Conservation (phyloP, 1,139 yeast genomes). For the Yamadazyma pseudoaaseri region DNA sequence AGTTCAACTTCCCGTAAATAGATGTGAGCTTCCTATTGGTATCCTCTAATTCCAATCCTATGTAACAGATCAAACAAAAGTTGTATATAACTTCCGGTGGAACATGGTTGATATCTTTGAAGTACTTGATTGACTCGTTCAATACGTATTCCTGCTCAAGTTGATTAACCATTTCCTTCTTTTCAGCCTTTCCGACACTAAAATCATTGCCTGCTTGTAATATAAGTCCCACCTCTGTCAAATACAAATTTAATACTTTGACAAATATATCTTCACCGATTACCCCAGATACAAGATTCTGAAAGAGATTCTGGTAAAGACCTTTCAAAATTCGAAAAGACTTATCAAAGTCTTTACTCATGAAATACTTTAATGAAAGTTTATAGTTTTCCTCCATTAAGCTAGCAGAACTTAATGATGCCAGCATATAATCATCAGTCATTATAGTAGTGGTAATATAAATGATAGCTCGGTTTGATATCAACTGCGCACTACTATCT, state of each 20-base stretch:
- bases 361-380: slow-evolving; percentile 39
- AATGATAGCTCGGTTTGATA: not conserved
- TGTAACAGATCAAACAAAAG: slow-evolving; percentile 26
- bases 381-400: slow-evolving; percentile 23
- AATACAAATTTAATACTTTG: slow-evolving; percentile 36
- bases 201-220: slow-evolving; percentile 17
- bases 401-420: slow-evolving; percentile 12
- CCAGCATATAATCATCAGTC: slow-evolving; percentile 11
- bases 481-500: too few relatives aligned
- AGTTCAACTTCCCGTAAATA: slow-evolving; percentile 10
- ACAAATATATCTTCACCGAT: slow-evolving; percentile 29
- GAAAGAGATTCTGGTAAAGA: slow-evolving; percentile 23
- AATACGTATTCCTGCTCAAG: slow-evolving; percentile 24
- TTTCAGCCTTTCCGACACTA: slow-evolving; percentile 17
- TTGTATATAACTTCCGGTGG: slow-evolving; percentile 38
- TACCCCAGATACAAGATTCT: slow-evolving; percentile 23
- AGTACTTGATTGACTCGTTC: slow-evolving; percentile 20
- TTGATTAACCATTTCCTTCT: slow-evolving; percentile 13
- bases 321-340: slow-evolving; percentile 30
- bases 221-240: slow-evolving; percentile 36
- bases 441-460: not conserved
- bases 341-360: slow-evolving; percentile 35
- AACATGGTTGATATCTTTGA: slow-evolving; percentile 21
- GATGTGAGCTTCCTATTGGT: slow-evolving; percentile 11
- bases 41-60: slow-evolving; percentile 15